Evolutionary conservation across 352 stramenopile species (phyloP).

Genomic region (Blastocystis sp.): DNA sequence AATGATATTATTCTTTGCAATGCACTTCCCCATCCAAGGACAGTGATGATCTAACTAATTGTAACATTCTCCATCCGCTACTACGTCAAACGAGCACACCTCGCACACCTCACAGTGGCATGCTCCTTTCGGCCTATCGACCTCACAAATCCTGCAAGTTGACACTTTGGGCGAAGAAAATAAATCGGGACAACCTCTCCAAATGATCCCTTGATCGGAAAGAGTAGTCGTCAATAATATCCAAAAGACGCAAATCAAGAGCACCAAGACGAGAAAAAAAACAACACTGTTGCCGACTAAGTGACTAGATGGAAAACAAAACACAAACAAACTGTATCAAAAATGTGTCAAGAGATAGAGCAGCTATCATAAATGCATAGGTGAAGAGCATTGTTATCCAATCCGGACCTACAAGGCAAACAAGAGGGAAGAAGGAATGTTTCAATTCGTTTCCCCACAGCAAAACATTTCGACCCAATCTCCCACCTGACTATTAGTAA

Average conservation of each 20-base stretch:
- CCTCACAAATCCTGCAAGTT: conserved; percentile 22
- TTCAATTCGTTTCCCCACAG: conserved; percentile 51
- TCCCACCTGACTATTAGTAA: not conserved
- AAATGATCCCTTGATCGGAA: conserved; percentile 48
- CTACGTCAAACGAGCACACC: not conserved
- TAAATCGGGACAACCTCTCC: not conserved
- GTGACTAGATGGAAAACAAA: not conserved
- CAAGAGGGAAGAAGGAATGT: conserved; percentile 26
- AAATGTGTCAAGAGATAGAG: not conserved
- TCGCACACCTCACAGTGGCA: not conserved
- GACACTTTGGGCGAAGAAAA: not conserved
- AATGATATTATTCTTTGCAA: conserved; percentile 27
- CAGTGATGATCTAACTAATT: conserved; percentile 46
- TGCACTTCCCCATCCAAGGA: conserved; percentile 60
- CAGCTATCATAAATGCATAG: not conserved
- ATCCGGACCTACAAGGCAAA: conserved; percentile 16
- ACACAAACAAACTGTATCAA: not conserved
- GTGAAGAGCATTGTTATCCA: conserved; percentile 37
- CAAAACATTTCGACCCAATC: not conserved
- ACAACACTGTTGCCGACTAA: not conserved
- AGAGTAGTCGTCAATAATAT: conserved; percentile 12
- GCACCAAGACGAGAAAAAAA: not conserved
- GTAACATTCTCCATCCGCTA: not conserved
- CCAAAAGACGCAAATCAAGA: not conserved
- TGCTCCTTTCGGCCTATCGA: not conserved